Evolutionary conservation across 441 rosid genomes (phyloP).

Genomic region (Populus hybrid): DNA sequence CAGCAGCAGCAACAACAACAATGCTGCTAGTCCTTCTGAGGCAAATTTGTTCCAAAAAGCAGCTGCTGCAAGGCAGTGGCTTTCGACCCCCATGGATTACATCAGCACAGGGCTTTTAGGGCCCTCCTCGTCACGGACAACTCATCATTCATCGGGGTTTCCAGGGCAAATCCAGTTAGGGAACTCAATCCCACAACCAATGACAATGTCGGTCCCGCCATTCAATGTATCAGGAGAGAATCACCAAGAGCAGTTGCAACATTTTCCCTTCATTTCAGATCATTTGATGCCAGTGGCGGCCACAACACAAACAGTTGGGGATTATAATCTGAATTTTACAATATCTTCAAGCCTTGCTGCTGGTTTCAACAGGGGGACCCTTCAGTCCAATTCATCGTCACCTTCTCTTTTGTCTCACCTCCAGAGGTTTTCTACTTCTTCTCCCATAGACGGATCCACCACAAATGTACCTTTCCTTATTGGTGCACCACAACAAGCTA

Average conservation of each 20-base stretch:
- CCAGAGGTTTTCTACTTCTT: constrained; percentile 62
- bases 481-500: constrained; percentile 45
- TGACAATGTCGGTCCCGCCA: constrained; percentile 43
- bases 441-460: constrained; percentile 61
- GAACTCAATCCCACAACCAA: constrained; percentile 37
- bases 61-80: constrained; percentile 40
- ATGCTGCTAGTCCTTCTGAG: constrained; percentile 27
- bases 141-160: constrained; percentile 42
- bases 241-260: constrained; percentile 58
- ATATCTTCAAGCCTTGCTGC: constrained; percentile 72
- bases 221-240: constrained; percentile 45
- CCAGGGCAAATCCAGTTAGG: constrained; percentile 63
- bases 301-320: constrained; percentile 42
- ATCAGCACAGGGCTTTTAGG: constrained; percentile 48
- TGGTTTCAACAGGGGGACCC: constrained; percentile 99
- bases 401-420: constrained; percentile 62
- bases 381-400: constrained; percentile 98
- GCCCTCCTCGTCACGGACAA: constrained; percentile 41
- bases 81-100: constrained; percentile 66
- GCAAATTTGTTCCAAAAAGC: constrained; percentile 35
- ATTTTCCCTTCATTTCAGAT: constrained; percentile 77
- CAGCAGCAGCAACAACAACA: constrained; percentile 12
- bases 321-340: constrained; percentile 74
- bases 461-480: constrained; percentile 69
- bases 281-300: constrained; percentile 64